Percentiles rank a stretch among this genome's conserved stretches.
Conservation (phyloP, 495 filamentous ascomycete species). For the Neurospora sp. region DNA sequence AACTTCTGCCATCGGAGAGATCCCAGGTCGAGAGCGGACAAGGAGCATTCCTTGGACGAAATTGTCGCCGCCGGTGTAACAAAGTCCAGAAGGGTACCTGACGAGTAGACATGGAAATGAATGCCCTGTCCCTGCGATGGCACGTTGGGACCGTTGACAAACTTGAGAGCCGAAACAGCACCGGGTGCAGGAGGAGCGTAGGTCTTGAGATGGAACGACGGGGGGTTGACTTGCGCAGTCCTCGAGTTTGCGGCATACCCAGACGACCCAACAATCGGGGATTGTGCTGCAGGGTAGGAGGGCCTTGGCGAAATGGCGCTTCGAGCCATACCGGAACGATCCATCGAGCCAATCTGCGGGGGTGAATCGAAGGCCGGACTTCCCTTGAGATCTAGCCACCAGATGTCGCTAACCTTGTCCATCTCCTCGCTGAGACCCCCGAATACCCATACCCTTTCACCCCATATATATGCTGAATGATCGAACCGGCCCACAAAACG, state of each 20-base stretch:
- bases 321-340: constrained; percentile 26
- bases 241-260: constrained; percentile 86
- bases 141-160: constrained; percentile 78
- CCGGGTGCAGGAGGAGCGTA: constrained; percentile 65
- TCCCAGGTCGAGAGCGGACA: constrained; percentile 78
- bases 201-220: constrained; percentile 56
- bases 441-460: constrained; percentile 91
- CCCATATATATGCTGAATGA: constrained; percentile 83
- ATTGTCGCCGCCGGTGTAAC: constrained; percentile 86
- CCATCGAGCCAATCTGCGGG: constrained; percentile 57
- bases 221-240: constrained; percentile 69
- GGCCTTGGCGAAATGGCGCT: constrained; percentile 35
- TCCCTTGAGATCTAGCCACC: constrained; percentile 91
- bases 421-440: constrained; percentile 88
- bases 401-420: constrained; percentile 90
- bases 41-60: constrained; percentile 69
- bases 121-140: constrained; percentile 80
- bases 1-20: constrained; percentile 86
- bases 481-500: constrained; percentile 89
- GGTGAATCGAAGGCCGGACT: constrained; percentile 72
- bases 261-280: constrained; percentile 45
- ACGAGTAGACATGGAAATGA: constrained; percentile 92
- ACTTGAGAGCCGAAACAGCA: constrained; percentile 79
- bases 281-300: constrained; percentile 26
- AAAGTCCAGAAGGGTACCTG: constrained; percentile 84